Evolutionary conservation across 305 asterid species (phyloP).

Genomic region (Fraxinus dipetala): DNA sequence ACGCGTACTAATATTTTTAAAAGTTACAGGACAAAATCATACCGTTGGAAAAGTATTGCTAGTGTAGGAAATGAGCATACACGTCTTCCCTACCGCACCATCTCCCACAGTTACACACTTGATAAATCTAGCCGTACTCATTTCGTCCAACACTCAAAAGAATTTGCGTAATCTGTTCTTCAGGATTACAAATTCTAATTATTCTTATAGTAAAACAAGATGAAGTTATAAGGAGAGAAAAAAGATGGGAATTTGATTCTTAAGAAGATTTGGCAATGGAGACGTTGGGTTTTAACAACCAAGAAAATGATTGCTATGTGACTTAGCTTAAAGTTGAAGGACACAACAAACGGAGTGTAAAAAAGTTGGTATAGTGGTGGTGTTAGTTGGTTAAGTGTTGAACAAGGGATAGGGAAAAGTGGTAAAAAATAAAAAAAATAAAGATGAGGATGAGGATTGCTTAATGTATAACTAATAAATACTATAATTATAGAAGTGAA

Average conservation of each 20-base stretch:
- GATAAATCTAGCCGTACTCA: slow-evolving; percentile 68
- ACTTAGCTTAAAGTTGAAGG: slow-evolving; percentile 60
- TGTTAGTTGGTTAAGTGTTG: slow-evolving; percentile 49
- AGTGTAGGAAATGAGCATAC: slow-evolving; percentile 86
- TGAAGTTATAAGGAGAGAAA: slow-evolving; percentile 7
- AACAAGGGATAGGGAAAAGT: slow-evolving; percentile 35
- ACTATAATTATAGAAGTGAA: slow-evolving; percentile 26
- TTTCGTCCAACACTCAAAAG: slow-evolving; percentile 14
- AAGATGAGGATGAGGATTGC: slow-evolving; percentile 34
- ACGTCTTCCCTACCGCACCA: slow-evolving; percentile 84
- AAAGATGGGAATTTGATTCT: background rate
- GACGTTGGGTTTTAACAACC: slow-evolving; percentile 35
- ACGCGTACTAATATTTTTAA: background rate
- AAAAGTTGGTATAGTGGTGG: slow-evolving; percentile 14
- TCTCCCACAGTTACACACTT: slow-evolving; percentile 91
- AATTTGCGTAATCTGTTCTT: background rate
- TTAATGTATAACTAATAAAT: slow-evolving; percentile 32
- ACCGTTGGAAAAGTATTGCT: slow-evolving; percentile 79
- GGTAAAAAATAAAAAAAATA: slow-evolving; percentile 1
- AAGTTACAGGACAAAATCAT: background rate
- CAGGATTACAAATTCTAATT: slow-evolving; percentile 12
- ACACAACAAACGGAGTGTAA: slow-evolving; percentile 23
- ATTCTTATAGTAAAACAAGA: slow-evolving; percentile 10
- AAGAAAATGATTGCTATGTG: slow-evolving; percentile 43
- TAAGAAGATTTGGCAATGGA: slow-evolving; percentile 5